These are phyloP conservation scores for Euryodendron excelsum DNA, from an alignment of 148 eudicot species.

Conservation along the genomic window DNA sequence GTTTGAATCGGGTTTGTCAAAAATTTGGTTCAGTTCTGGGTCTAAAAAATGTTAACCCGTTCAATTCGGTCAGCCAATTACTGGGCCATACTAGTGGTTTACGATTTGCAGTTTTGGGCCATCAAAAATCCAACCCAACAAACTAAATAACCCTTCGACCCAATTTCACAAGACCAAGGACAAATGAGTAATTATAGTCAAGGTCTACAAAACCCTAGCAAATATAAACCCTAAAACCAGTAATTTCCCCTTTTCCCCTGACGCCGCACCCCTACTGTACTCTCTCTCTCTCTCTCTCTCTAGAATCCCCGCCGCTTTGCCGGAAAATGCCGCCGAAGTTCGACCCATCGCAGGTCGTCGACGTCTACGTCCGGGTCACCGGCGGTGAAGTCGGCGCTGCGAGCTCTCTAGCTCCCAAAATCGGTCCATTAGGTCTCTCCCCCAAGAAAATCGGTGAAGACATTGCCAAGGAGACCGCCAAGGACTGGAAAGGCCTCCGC, in stretches of 20 bases:
- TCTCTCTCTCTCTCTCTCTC: neutral
- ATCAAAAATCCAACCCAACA: neutral
- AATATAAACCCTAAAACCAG: neutral
- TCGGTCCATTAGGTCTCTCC: slow-evolving; percentile 72
- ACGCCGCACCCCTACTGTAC: slow-evolving; percentile 4
- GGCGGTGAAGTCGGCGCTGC: slow-evolving; percentile 82
- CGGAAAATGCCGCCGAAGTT: slow-evolving; percentile 67
- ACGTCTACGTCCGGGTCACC: slow-evolving; percentile 74
- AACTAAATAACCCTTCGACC: neutral
- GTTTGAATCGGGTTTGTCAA: too few relatives aligned
- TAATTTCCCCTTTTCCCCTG: neutral
- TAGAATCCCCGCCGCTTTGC: neutral
- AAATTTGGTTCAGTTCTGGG: too few relatives aligned
- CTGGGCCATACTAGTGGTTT: too few relatives aligned
- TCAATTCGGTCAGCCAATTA: too few relatives aligned
- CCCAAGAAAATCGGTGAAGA: slow-evolving; percentile 82
- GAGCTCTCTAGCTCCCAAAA: slow-evolving; percentile 69
- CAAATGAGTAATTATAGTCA: neutral
- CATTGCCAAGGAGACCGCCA: slow-evolving; percentile 76
- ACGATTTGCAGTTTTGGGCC: neutral
- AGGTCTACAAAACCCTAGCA: slow-evolving; percentile 6
- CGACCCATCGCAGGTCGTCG: slow-evolving; percentile 66
- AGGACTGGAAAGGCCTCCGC: slow-evolving; percentile 81
- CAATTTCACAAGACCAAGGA: neutral
- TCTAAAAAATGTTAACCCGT: too few relatives aligned